Evolutionary conservation across 345 rosid species (phyloP), one percentile per base, ranked within the genome.

Genomic region (Syzygium aromaticum): DNA sequence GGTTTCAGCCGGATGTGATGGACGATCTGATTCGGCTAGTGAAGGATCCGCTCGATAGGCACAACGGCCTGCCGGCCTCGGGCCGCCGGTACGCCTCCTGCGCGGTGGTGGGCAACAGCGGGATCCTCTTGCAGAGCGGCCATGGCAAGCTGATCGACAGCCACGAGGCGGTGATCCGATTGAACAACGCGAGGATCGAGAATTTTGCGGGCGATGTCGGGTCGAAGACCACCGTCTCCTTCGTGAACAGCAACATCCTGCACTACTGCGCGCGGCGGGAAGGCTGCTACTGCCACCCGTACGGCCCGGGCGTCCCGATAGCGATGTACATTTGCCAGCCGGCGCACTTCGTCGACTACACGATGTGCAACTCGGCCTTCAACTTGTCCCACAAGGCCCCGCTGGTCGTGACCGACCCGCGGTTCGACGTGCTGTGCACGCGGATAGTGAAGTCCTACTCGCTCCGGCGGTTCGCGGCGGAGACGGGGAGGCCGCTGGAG

Each of bases 31-130:
- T 93, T n/a, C 89, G 88, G 54, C 86, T 92, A 73, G 88, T 96
- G 46, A 97, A 95, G 93, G 90, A 57, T 78, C 96, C 92, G 23
- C 90, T 97, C 80, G 96, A 94, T 86, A 88, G 64, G 87, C 93
- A 91, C 84, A 89, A 87, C 86, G 95, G 93, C 8, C 84, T 86
- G 53, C 78, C 67, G 56, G 85, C 83, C 25, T 88, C 91, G 17
- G 93, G 90, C 88, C 46, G 52, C 84, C 90, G 91, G 84, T 96
- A 94, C 84, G 87, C 86, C 14, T 94, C 99, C 85, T 97, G 98
- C 90, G 99, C 99, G 19, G 96, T 97, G 16, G 98, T 96, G 52
- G 99, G 99, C 15, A 97, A 97, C 64, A 96, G 98, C 86, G 99
- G 99, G 51, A 95, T 96, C 54, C 89, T 97, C 90, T 85, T 97